Evolutionary conservation across 2,329 filamentous ascomycete genomes (phyloP), one percentile per base, ranked within the genome.

Genomic region (Pseudogymnoascus sp.): DNA sequence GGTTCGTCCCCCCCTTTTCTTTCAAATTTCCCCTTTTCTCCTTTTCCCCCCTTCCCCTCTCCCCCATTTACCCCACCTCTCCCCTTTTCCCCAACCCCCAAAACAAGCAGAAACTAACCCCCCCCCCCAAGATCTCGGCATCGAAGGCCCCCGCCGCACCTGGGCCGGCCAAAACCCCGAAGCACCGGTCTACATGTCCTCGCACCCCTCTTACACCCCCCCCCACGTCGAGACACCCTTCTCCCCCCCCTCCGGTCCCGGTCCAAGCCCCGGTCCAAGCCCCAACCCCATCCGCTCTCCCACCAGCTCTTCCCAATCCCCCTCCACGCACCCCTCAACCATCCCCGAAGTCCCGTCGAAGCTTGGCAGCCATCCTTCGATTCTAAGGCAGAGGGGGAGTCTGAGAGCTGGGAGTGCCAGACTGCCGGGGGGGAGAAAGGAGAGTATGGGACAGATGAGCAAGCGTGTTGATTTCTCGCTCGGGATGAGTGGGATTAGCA

Each of bases 401-500:
- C 74, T 74, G 1, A 64, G 23, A n/a, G 73, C 72, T 8, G 72
- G 70, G n/a, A 79, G 84, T 10, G 73, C 78, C 37, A 81, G 84
- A 7, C 16, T 16, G 16, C 3, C 43, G 43, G 16, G 43, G 16
- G n/a, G 16, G 16, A 51, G 43, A 16, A 81, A 81, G 34, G 84
- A 88, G 67, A 84, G 85, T 0, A 75, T 85, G 7, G 79, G 82
- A 0, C 77, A 80, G 8, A 84, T 85, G 78, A 78, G 79, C 37
- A 85, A 84, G 63, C 84, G 86, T 28, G 86, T 90, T 31, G 88
- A 90, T 72, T 90, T 90, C 74, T 89, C 86, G 1, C 78, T 90
- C 1, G 88, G 88, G 31, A 88, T 89, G 81, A 80, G 78, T 36
- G 80, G 83, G 51, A 78, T 87, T 43, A 80, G 80, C 3, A 79